A percentile compares a stretch with the other conserved stretches of the same genome.
Conservation (phyloP, 2,329 filamentous ascomycete genomes). For the Trichoderma breve region DNA sequence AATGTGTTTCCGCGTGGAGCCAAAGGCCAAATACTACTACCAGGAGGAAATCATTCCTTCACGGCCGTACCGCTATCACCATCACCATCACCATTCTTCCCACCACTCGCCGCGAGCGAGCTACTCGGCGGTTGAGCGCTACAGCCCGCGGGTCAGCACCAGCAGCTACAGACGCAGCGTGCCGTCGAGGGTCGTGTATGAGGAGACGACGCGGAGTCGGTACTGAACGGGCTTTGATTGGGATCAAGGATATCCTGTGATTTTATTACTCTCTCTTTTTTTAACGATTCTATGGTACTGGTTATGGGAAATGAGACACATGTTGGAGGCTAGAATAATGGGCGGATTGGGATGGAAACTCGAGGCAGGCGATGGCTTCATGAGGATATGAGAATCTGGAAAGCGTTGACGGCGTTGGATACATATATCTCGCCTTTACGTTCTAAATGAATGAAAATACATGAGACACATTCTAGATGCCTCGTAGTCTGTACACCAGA, state of each 20-base stretch:
- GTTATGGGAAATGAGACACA: not conserved
- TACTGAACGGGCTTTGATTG: slow-evolving; percentile 22
- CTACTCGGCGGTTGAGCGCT: slow-evolving; percentile 42
- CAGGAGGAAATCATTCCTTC: slow-evolving; percentile 53
- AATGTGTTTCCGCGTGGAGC: slow-evolving; percentile 50
- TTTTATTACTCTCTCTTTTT: not conserved
- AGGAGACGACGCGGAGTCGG: slow-evolving; percentile 37
- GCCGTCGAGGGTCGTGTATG: slow-evolving; percentile 38
- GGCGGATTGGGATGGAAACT: not conserved
- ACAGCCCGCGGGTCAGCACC: slow-evolving; percentile 42
- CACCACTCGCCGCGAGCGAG: slow-evolving; percentile 42
- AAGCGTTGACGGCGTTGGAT: not conserved
- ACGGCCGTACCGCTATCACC: slow-evolving; percentile 38
- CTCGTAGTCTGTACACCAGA: not conserved
- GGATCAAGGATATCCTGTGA: not conserved
- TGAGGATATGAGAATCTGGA: not conserved
- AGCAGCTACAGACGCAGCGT: slow-evolving; percentile 17
- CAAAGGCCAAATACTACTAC: slow-evolving; percentile 53
- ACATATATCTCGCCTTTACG: not conserved
- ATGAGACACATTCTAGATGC: not conserved
- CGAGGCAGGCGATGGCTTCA: not conserved
- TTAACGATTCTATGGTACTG: not conserved
- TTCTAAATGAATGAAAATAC: not conserved
- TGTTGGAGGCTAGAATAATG: not conserved
- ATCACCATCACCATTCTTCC: slow-evolving; percentile 27